These are phyloP conservation scores for Aspergillus saccharolyticus DNA, from an alignment of 495 filamentous ascomycete genomes.

Conservation along the genomic window DNA sequence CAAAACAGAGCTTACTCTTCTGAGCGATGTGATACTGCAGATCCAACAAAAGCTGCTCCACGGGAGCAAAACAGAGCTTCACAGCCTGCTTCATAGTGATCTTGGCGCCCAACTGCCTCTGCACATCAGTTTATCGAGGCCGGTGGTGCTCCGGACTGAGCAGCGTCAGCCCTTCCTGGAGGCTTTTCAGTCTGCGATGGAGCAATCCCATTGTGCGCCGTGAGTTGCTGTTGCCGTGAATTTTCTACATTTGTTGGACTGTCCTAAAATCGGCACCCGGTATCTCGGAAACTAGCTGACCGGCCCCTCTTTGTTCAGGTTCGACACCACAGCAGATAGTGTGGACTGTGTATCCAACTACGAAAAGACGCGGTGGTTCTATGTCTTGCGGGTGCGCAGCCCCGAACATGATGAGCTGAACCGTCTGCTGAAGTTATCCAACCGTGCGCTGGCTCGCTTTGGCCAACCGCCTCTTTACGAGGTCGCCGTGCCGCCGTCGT, in stretches of 20 bases:
- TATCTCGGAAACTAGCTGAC: background rate
- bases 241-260: background rate
- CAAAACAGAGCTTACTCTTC: conserved; percentile 45
- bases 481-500: background rate
- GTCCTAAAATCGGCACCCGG: background rate
- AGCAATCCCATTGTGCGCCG: conserved; percentile 39
- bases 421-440: conserved; percentile 58
- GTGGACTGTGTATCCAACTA: conserved; percentile 68
- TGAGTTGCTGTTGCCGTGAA: conserved; percentile 31
- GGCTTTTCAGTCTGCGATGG: conserved; percentile 28
- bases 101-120: conserved; percentile 75
- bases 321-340: conserved; percentile 39
- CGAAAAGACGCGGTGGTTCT: conserved; percentile 78
- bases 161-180: conserved; percentile 61
- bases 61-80: conserved; percentile 22
- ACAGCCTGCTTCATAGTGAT: conserved; percentile 67
- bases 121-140: conserved; percentile 83
- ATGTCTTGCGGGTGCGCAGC: conserved; percentile 60
- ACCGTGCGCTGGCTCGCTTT: conserved; percentile 52
- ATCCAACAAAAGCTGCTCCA: conserved; percentile 23
- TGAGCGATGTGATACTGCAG: conserved; percentile 49
- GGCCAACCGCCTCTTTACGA: conserved; percentile 71
- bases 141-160: conserved; percentile 60
- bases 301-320: conserved; percentile 31
- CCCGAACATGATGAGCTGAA: conserved; percentile 54